A percentile compares a stretch with the other conserved stretches of the same genome.
These are phyloP conservation scores for Butyriboletus appendiculatus DNA, from an alignment of 1,284 basidiomycete genomes.

Conservation along the genomic window DNA sequence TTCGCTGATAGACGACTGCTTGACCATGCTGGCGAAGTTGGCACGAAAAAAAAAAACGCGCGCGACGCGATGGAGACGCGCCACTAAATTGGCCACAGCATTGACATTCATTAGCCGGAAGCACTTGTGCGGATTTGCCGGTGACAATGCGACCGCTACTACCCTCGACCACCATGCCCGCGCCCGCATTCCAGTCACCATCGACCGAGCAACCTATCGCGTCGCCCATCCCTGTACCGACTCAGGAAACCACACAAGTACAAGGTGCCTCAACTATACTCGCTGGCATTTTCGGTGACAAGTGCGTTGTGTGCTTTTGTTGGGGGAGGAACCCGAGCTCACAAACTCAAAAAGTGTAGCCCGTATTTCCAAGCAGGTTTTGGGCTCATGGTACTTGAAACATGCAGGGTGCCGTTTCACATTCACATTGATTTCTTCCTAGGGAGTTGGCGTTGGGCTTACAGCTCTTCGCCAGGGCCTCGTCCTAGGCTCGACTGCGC, in stretches of 20 bases:
- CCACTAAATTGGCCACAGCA: slow-evolving; percentile 17
- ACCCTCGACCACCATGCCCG: slow-evolving; percentile 16
- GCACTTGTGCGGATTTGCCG: background rate
- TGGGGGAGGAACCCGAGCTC: slow-evolving; percentile 1
- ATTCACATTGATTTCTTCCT: slow-evolving; percentile 9
- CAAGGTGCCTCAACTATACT: slow-evolving; percentile 14
- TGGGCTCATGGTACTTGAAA: slow-evolving; percentile 80
- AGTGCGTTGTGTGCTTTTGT: slow-evolving; percentile 26
- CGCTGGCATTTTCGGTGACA: slow-evolving; percentile 31
- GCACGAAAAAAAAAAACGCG: slow-evolving; percentile 9
- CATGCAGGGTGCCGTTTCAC: slow-evolving; percentile 2
- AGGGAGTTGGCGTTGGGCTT: slow-evolving; percentile 88
- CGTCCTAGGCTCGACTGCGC: slow-evolving; percentile 69
- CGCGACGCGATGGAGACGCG: slow-evolving; percentile 36
- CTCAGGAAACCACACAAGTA: slow-evolving; percentile 12
- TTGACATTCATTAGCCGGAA: background rate
- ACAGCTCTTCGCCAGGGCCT: slow-evolving; percentile 73
- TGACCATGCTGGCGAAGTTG: slow-evolving; percentile 36
- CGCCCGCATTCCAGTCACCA: background rate
- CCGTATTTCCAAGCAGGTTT: slow-evolving; percentile 97
- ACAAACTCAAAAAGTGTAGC: slow-evolving; percentile 51
- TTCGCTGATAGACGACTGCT: slow-evolving; percentile 41
- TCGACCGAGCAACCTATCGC: slow-evolving; percentile 4
- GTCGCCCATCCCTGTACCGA: slow-evolving; percentile 10
- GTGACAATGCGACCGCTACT: background rate